A percentile compares a stretch with the other conserved stretches of the same genome.
Evolutionary conservation across 495 filamentous ascomycete species (phyloP).

Genomic region (Penicillium roqueforti): DNA sequence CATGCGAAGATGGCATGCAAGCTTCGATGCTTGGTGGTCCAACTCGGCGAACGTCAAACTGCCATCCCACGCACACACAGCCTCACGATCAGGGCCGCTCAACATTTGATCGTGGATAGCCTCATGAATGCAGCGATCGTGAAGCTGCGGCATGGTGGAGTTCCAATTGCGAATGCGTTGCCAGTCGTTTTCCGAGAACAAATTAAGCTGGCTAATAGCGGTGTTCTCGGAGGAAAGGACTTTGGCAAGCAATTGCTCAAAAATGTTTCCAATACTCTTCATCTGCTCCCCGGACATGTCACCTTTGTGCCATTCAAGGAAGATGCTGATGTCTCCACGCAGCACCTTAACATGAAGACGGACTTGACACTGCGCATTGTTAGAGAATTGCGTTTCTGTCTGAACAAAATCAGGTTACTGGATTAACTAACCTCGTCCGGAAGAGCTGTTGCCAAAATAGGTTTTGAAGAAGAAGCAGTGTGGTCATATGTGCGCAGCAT

Average conservation of each 20-base stretch:
- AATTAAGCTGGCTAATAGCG: slow-evolving; percentile 32
- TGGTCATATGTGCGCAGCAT: slow-evolving; percentile 36
- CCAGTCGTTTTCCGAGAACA: slow-evolving; percentile 39
- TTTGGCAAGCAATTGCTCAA: slow-evolving; percentile 32
- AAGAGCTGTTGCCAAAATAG: slow-evolving; percentile 30
- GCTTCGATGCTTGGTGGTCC: slow-evolving; percentile 39
- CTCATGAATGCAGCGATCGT: slow-evolving; percentile 51
- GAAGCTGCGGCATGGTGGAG: slow-evolving; percentile 21
- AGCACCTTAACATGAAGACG: slow-evolving; percentile 46
- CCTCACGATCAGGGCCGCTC: slow-evolving; percentile 38
- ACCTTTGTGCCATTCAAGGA: slow-evolving; percentile 45
- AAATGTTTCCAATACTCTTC: slow-evolving; percentile 39
- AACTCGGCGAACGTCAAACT: slow-evolving; percentile 53
- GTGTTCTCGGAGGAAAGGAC: slow-evolving; percentile 26
- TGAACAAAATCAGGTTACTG: background rate
- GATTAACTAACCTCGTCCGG: slow-evolving; percentile 31
- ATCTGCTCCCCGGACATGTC: slow-evolving; percentile 44
- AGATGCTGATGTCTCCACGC: slow-evolving; percentile 39
- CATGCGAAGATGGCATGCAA: slow-evolving; percentile 45
- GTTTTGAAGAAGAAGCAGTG: slow-evolving; percentile 20
- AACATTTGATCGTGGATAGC: slow-evolving; percentile 43
- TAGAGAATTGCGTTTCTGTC: background rate
- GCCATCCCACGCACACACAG: slow-evolving; percentile 58
- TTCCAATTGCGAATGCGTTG: slow-evolving; percentile 43
- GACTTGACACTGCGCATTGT: slow-evolving; percentile 36